A percentile compares a stretch with the other conserved stretches of the same genome.
Evolutionary conservation across 345 rosid genomes (phyloP).

Genomic region (Populus nigra): DNA sequence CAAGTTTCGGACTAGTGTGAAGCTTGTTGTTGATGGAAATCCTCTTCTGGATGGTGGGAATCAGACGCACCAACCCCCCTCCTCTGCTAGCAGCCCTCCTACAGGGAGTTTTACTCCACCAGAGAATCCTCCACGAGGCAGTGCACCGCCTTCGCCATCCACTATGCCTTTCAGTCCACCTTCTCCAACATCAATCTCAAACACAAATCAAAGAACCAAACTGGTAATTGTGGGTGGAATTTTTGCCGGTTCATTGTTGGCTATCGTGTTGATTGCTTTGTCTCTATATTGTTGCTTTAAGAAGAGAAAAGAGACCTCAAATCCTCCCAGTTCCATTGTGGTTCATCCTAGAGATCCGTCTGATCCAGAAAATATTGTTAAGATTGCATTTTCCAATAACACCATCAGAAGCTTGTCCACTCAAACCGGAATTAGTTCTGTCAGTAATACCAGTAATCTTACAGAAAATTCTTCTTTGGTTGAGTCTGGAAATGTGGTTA

Average conservation of each 20-base stretch:
- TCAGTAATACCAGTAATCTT: slow-evolving; percentile 34
- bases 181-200: slow-evolving; percentile 16
- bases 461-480: slow-evolving; percentile 32
- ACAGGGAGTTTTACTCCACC: slow-evolving; percentile 21
- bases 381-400: slow-evolving; percentile 28
- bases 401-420: slow-evolving; percentile 27
- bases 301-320: slow-evolving; percentile 25
- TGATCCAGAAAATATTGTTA: slow-evolving; percentile 27
- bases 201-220: slow-evolving; percentile 13
- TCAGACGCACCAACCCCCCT: slow-evolving; percentile 11
- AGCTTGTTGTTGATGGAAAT: slow-evolving; percentile 41
- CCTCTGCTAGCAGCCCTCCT: slow-evolving; percentile 22
- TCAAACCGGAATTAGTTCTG: slow-evolving; percentile 30
- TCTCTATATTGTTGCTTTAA: slow-evolving; percentile 21
- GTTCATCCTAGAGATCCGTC: slow-evolving; percentile 42
- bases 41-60: slow-evolving; percentile 33
- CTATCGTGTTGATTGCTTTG: slow-evolving; percentile 20
- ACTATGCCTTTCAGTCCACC: slow-evolving; percentile 25
- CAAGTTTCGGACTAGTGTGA: slow-evolving; percentile 33
- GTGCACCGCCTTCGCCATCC: slow-evolving; percentile 8
- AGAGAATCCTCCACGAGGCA: background rate
- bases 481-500: slow-evolving; percentile 37
- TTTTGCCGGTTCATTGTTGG: slow-evolving; percentile 12
- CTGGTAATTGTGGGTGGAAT: slow-evolving; percentile 17
- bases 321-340: slow-evolving; percentile 27